These are phyloP conservation scores for Achaetomium macrosporum DNA, from an alignment of 2,329 filamentous ascomycete genomes.

Conservation along the genomic window DNA sequence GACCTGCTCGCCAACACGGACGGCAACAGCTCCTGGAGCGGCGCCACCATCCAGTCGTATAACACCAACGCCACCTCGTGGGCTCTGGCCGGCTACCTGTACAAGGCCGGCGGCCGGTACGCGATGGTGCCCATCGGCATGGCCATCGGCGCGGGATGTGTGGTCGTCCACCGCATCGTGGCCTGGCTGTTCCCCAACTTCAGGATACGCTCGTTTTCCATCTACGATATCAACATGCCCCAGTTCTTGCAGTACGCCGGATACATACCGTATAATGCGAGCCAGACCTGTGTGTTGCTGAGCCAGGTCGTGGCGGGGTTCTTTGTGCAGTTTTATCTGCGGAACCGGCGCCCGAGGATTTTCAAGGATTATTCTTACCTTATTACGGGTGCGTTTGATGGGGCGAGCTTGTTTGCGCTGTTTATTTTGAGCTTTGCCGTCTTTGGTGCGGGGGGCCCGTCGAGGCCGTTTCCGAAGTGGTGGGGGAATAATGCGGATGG, in stretches of 20 bases:
- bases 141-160: conserved; percentile 40
- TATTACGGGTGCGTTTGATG: conserved; percentile 48
- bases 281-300: conserved; percentile 50
- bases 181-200: conserved; percentile 29
- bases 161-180: conserved; percentile 40
- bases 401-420: conserved; percentile 41
- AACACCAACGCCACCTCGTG: conserved; percentile 44
- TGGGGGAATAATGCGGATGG: conserved; percentile 49
- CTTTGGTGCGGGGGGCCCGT: conserved; percentile 41
- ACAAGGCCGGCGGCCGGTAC: conserved; percentile 40
- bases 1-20: conserved; percentile 40
- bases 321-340: conserved; percentile 46
- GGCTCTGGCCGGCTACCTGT: conserved; percentile 50
- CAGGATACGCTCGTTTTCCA: conserved; percentile 37
- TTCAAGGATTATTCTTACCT: conserved; percentile 51
- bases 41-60: conserved; percentile 44
- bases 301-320: conserved; percentile 41
- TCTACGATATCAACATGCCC: conserved; percentile 44
- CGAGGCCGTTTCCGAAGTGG: conserved; percentile 45
- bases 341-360: conserved; percentile 45
- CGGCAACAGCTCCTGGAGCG: conserved; percentile 48
- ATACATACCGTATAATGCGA: conserved; percentile 49
- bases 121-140: conserved; percentile 46
- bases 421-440: conserved; percentile 53
- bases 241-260: conserved; percentile 51